phyloP scores from a whole-genome alignment of 2,329 filamentous ascomycete genomes.

The Fusarium irregulare region DNA sequence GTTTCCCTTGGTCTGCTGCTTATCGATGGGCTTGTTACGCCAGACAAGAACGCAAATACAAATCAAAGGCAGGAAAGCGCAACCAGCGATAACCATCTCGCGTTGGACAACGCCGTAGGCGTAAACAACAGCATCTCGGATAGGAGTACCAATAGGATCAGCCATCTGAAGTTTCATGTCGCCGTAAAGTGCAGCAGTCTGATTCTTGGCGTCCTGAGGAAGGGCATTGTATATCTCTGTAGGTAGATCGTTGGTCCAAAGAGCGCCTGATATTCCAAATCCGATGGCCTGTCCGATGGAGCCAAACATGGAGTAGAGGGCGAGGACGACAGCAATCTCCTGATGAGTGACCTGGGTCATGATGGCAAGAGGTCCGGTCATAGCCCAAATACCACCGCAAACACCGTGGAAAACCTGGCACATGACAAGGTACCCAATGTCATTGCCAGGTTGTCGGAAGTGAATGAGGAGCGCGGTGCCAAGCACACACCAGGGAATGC shows the following conservation, averaged over 20 bases:
- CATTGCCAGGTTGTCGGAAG: slow-evolving; percentile 51
- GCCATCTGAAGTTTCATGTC: slow-evolving; percentile 63
- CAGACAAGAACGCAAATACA: slow-evolving; percentile 58
- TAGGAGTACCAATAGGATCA: slow-evolving; percentile 59
- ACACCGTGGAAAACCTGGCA: slow-evolving; percentile 64
- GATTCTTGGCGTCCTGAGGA: slow-evolving; percentile 53
- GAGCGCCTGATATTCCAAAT: slow-evolving; percentile 46
- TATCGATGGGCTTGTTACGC: slow-evolving; percentile 62
- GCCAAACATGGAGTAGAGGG: slow-evolving; percentile 46
- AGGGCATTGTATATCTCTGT: slow-evolving; percentile 63
- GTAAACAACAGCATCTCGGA: slow-evolving; percentile 65
- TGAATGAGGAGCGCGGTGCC: slow-evolving; percentile 59
- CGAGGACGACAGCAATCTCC: slow-evolving; percentile 49
- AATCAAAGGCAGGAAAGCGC: slow-evolving; percentile 48
- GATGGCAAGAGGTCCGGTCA: slow-evolving; percentile 45
- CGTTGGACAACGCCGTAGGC: slow-evolving; percentile 67
- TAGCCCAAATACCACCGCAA: slow-evolving; percentile 64
- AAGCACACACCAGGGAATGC: slow-evolving; percentile 64
- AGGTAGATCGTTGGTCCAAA: slow-evolving; percentile 49
- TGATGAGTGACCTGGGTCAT: slow-evolving; percentile 48
- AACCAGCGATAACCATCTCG: slow-evolving; percentile 57
- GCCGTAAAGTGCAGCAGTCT: slow-evolving; percentile 63
- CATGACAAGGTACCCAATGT: slow-evolving; percentile 59
- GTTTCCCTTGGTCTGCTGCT: slow-evolving; percentile 62
- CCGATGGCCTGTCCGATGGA: slow-evolving; percentile 50